Base-by-base conservation (phyloP, 2,329 filamentous ascomycete species). In the Magnaporthales sp. region DNA sequence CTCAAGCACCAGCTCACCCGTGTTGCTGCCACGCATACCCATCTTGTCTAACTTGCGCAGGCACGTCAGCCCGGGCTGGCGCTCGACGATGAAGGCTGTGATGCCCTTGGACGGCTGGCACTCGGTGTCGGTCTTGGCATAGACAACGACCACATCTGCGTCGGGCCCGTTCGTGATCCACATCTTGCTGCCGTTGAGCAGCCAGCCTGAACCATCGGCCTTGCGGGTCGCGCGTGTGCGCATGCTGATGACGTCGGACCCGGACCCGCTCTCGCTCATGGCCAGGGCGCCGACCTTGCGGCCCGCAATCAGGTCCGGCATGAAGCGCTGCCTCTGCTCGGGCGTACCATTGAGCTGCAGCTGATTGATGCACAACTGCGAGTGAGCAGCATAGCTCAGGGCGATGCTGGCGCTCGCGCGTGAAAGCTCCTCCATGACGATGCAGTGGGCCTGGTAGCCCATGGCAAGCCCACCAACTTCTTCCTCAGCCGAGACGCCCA, bases 141-240 rank as follows among this genome's bases (percentile, higher is more conserved):
- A 99, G n/a, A 99, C 93, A 66, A 99, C 88, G 66, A 98, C 89
- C 58, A 90, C 83, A 77, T 97, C 86, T n/a, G 95, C 95, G 75
- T 98, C 93, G 0, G 94, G 94, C 4, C 94, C 92, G 78, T 99
- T 99, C 69, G 94, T 99, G 76, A 99, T 99, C 94, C 94, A 99
- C 94, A 98, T 97, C 84, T 99, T 97, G 68, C 89, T 91, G 32
- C 93, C 94, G 74, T 93, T 92, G 66, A 99, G 81, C 24, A 93
- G 69, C 77, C 91, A 97, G 46, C 93, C 93, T 73, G 95, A 91
- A 38, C 92, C 93, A 72, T 95, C 91, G 11, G 92, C 91, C 70
- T 86, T 83, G 75, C 87, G 90, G 30, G 64, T 27, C 0, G 93
- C 94, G 3, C 86, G 89, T 61, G 89, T 96, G 76, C 93, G 92